Base-by-base conservation (phyloP, 371 early-diverging fungal genomes). In the Apophysomyces trapeziformis region DNA sequence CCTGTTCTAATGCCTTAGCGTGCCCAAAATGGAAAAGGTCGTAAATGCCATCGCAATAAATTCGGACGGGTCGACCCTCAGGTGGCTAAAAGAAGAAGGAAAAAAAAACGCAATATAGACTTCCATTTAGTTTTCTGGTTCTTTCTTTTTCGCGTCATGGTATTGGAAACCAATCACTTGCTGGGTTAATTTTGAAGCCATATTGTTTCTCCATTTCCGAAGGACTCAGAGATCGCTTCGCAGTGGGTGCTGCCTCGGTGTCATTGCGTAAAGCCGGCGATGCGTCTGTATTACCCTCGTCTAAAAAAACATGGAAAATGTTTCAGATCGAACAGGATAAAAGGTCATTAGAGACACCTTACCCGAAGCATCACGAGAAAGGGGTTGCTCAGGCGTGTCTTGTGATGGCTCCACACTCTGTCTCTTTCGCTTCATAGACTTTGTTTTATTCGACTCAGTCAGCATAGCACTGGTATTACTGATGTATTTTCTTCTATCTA, bases 1-100 rank as follows among this genome's bases (percentile, higher is more conserved):
- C 97, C 73, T 98, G 97, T 75, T 96, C 93, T 45, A 98, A 78
- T 16, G 93, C 91, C 58, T 93, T 89, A 45, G 96, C 94, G 71
- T 98, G 97, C 1, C 99, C 97, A 74, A 93, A 95, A 79, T 97
- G 99, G 78, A 97, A 95, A 72, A 96, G 77, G 79, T 98, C 97
- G 73, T 93, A 97, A 67, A 98, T 95, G 39, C 96, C 96, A 78
- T 96, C 96, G 73, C 92, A 93, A 75, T 96, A 96, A 61, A 96
- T 85, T 47, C 96, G 87, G 37, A 94, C 89, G 11, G 92, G 91
- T 41, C 93, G 86, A 68, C 85, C 93, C 13, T 70, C 78, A 14
- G 93, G 93, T 50, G 94, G 92, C 68, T 81, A 66, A 12, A 39
- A 21, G 38, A 38, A 57, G 14, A 26, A 7, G 16, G 16, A 26